Conservation (phyloP, 305 asterid genomes). For the Solanum hybrid region DNA sequence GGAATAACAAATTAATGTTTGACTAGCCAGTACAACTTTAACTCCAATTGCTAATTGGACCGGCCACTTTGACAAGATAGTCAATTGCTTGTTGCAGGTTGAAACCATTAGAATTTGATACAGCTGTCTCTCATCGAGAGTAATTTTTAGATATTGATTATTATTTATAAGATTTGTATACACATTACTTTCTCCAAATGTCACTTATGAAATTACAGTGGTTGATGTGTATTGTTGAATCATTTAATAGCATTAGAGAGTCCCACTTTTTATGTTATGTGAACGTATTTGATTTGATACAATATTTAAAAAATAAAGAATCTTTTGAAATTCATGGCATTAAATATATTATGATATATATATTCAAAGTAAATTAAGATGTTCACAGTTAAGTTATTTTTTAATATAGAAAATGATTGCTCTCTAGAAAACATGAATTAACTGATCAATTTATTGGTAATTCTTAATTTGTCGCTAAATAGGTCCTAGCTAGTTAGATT, state of each 20-base stretch:
- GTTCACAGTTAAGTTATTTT: neutral
- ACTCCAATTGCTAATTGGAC: neutral
- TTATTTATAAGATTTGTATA: neutral
- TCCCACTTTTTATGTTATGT: neutral
- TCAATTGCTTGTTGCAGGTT: neutral
- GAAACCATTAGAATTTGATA: neutral
- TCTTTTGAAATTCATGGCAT: neutral
- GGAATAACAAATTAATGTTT: neutral
- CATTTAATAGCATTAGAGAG: neutral
- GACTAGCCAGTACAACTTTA: neutral
- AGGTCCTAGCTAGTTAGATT: neutral
- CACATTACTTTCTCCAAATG: neutral
- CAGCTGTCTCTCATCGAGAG: neutral
- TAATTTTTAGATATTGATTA: neutral
- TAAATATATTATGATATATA: neutral
- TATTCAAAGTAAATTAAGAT: neutral
- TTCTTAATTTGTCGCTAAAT: neutral
- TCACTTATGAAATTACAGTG: neutral
- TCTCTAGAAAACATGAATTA: neutral
- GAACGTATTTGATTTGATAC: neutral
- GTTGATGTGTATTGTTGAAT: too few relatives aligned
- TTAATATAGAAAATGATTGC: neutral
- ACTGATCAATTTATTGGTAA: neutral
- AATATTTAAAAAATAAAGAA: neutral
- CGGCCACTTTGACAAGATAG: neutral